A percentile compares a stretch with the other conserved stretches of the same genome.
Evolutionary conservation across 2,329 filamentous ascomycete species (phyloP).

Genomic region (Passalora sequoiae): DNA sequence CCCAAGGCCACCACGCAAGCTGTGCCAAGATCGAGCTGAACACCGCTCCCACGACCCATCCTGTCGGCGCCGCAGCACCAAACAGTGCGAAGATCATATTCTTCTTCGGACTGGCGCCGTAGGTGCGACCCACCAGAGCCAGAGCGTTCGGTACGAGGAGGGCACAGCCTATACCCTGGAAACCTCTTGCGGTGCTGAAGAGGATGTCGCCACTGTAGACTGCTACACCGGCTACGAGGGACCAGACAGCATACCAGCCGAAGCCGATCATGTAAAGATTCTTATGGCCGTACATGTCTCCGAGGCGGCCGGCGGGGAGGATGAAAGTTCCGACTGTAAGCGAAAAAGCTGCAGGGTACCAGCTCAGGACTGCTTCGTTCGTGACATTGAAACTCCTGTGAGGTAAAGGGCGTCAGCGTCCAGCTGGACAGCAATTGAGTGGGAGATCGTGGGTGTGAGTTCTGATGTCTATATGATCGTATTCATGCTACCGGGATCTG

Average conservation of each 20-base stretch:
- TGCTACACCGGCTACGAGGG: conserved; percentile 35
- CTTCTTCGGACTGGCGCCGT: conserved; percentile 32
- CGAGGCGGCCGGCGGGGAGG: conserved; percentile 39
- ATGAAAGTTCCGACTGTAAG: conserved; percentile 42
- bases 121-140: conserved; percentile 31
- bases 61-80: conserved; percentile 32
- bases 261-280: conserved; percentile 36
- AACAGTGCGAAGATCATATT: conserved; percentile 36
- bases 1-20: conserved; percentile 29
- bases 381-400: conserved; percentile 34
- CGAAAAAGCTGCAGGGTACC: conserved; percentile 40
- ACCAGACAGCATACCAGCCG: conserved; percentile 37
- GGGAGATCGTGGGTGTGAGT: too few relatives aligned
- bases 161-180: conserved; percentile 37
- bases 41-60: conserved; percentile 30
- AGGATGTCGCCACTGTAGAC: conserved; percentile 33
- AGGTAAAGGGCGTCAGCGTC: not conserved
- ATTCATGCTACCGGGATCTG: too few relatives aligned
- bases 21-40: conserved; percentile 30
- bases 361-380: conserved; percentile 39
- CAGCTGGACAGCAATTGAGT: too few relatives aligned
- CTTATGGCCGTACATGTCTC: conserved; percentile 40
- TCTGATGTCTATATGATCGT: too few relatives aligned
- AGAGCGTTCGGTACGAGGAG: conserved; percentile 34
- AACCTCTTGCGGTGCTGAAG: conserved; percentile 33